Conservation (phyloP, 2,329 filamentous ascomycete species). For the Periconia sp. region DNA sequence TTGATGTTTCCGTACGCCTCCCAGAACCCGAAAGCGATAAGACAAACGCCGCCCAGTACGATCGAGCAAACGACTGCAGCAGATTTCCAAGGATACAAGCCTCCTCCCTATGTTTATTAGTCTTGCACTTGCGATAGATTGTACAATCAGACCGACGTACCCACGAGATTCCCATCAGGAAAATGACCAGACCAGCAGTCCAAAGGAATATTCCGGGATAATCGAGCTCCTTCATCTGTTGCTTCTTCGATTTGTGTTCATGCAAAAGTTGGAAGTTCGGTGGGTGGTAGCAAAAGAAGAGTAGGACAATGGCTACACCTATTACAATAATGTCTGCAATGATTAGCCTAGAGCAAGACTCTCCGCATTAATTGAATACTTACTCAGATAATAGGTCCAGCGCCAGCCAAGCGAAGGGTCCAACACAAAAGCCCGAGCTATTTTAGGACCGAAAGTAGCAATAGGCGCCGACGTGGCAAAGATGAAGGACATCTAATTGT, state of each 20-base stretch:
- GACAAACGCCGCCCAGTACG: constrained; percentile 27
- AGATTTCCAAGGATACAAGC: constrained; percentile 36
- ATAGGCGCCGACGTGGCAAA: constrained; percentile 18
- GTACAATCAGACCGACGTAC: constrained; percentile 2
- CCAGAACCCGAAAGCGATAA: constrained; percentile 20
- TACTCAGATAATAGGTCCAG: constrained; percentile 21
- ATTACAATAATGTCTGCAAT: constrained; percentile 15
- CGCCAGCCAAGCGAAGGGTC: constrained; percentile 17
- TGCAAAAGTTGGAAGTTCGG: constrained; percentile 19
- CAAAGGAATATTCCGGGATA: constrained; percentile 18
- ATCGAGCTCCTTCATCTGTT: constrained; percentile 17
- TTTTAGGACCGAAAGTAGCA: constrained; percentile 19
- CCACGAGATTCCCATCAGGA: constrained; percentile 20
- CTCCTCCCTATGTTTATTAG: constrained; percentile 28
- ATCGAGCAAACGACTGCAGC: constrained; percentile 32
- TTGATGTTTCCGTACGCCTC: constrained; percentile 16
- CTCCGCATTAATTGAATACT: neutral
- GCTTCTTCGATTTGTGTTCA: constrained; percentile 17
- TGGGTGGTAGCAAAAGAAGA: constrained; percentile 22
- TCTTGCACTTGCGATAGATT: neutral
- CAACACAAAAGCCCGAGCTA: constrained; percentile 15
- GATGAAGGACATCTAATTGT: constrained; percentile 14
- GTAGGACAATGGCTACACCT: constrained; percentile 12
- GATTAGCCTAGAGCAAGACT: neutral
- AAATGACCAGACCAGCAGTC: constrained; percentile 17